phyloP scores from a whole-genome alignment of 331 rosid species.

The Quercus tomentella region DNA sequence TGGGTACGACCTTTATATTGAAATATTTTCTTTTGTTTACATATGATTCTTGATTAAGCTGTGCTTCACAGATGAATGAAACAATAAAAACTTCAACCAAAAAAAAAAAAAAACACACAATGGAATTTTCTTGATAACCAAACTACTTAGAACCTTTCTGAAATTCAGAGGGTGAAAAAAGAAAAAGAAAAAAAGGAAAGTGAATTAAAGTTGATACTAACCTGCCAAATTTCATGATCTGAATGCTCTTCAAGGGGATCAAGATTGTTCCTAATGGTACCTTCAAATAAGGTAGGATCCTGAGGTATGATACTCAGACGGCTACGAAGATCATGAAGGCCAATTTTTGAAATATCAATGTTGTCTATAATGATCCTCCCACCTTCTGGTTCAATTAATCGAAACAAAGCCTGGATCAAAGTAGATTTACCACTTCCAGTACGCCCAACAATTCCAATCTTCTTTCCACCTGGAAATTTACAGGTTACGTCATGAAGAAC shows the following conservation, averaged over 20 bases:
- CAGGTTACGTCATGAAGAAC: conserved; percentile 85
- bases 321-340: conserved; percentile 93
- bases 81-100: neutral
- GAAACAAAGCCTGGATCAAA: conserved; percentile 86
- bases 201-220: conserved; percentile 23
- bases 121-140: neutral
- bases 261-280: conserved; percentile 81
- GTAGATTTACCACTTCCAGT: conserved; percentile 99
- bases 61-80: neutral
- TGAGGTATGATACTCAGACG: conserved; percentile 93
- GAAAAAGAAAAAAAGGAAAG: neutral
- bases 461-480: conserved; percentile 86
- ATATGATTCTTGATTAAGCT: too few species aligned
- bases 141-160: neutral
- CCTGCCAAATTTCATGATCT: conserved; percentile 86
- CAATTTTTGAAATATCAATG: conserved; percentile 66
- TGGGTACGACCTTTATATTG: too few species aligned
- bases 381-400: conserved; percentile 72
- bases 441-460: conserved; percentile 92
- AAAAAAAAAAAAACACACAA: neutral
- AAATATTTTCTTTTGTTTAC: too few species aligned
- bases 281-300: conserved; percentile 97
- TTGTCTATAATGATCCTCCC: conserved; percentile 85
- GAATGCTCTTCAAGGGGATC: conserved; percentile 92
- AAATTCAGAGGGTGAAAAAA: neutral